Conservation (phyloP, 805 yeast species). For the Candida succiphila region DNA sequence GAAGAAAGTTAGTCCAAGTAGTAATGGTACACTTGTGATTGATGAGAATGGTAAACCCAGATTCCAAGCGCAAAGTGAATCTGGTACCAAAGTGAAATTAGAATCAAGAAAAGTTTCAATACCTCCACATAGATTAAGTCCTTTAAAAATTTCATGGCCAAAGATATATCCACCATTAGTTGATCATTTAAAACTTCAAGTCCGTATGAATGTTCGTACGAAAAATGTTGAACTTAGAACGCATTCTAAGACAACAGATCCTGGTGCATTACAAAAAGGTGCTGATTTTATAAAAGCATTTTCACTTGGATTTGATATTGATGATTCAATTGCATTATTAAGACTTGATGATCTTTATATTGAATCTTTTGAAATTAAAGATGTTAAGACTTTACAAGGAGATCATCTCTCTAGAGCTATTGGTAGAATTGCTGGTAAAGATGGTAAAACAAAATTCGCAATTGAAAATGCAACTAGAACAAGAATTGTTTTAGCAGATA, state of each 20-base stretch:
- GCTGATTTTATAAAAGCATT: constrained; percentile 96
- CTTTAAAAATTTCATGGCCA: constrained; percentile 82
- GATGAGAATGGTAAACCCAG: constrained; percentile 88
- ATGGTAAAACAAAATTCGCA: constrained; percentile 97
- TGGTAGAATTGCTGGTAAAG: constrained; percentile 99
- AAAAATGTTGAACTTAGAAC: constrained; percentile 85
- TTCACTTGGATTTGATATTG: constrained; percentile 92
- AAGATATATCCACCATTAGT: constrained; percentile 94
- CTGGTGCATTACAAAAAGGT: constrained; percentile 94
- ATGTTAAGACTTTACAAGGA: constrained; percentile 89
- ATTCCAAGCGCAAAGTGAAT: constrained; percentile 60
- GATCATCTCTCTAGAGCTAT: constrained; percentile 98
- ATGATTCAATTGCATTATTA: constrained; percentile 90
- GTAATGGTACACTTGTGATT: too few relatives aligned
- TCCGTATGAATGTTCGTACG: constrained; percentile 87
- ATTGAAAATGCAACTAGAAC: constrained; percentile 98
- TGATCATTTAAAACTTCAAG: constrained; percentile 89
- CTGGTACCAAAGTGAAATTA: constrained; percentile 59
- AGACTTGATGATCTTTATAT: constrained; percentile 93
- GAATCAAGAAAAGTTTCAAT: constrained; percentile 87
- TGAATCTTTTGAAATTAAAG: constrained; percentile 94
- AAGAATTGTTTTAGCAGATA: constrained; percentile 93
- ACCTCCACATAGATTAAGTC: constrained; percentile 97
- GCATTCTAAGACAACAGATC: constrained; percentile 73
- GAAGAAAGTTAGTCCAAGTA: constrained; percentile 10